Percentiles rank a stretch among this genome's conserved stretches.
Conservation (phyloP, 2,329 filamentous ascomycete species). For the Hymenoscyphus scutula region DNA sequence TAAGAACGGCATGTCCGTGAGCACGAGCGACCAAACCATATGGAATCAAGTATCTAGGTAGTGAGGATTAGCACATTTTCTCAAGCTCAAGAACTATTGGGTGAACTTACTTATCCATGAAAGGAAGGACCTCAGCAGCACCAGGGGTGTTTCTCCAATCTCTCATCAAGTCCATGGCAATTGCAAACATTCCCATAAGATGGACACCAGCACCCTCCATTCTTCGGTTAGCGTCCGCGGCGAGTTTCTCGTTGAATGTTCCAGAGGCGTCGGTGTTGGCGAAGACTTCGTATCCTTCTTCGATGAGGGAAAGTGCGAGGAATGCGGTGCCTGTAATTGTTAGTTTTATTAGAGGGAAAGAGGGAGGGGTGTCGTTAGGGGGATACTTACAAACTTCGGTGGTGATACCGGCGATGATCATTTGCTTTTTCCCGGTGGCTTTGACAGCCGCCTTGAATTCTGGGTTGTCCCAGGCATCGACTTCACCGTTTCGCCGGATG, state of each 20-base stretch:
- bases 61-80: background rate
- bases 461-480: conserved; percentile 74
- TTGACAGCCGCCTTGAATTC: conserved; percentile 65
- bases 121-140: conserved; percentile 57
- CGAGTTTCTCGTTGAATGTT: conserved; percentile 59
- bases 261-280: conserved; percentile 71
- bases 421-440: conserved; percentile 64
- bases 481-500: conserved; percentile 67
- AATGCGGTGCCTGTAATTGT: conserved; percentile 60
- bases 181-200: conserved; percentile 33
- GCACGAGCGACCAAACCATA: conserved; percentile 63
- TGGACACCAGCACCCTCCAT: conserved; percentile 68
- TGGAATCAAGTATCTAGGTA: conserved; percentile 57
- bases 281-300: conserved; percentile 70
- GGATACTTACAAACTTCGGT: conserved; percentile 64
- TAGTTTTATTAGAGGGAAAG: background rate
- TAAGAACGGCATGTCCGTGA: conserved; percentile 58
- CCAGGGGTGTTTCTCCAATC: conserved; percentile 43
- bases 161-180: conserved; percentile 34
- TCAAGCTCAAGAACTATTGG: background rate
- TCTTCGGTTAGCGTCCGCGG: conserved; percentile 62
- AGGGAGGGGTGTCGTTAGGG: too few relatives aligned
- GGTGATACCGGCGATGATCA: conserved; percentile 70
- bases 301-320: conserved; percentile 67
- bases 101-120: conserved; percentile 51